A percentile compares a stretch with the other conserved stretches of the same genome.
Evolutionary conservation across 1,284 basidiomycete genomes (phyloP).

Genomic region (Cryptococcus sp.): DNA sequence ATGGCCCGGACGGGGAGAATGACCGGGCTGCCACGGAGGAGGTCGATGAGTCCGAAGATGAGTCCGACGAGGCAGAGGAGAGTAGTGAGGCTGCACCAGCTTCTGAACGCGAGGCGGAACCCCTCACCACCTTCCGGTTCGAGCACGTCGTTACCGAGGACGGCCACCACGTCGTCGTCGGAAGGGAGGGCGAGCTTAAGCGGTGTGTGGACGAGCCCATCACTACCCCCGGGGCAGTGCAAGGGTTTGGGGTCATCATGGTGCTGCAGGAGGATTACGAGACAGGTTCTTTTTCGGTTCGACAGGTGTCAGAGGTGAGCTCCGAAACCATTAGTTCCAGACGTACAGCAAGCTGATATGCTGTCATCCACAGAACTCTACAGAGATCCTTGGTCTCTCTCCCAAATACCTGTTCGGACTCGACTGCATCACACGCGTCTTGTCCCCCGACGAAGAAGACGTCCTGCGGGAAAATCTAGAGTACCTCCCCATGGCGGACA

Average conservation of each 20-base stretch:
- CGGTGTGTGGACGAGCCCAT: slow-evolving; percentile 87
- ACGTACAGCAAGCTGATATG: not conserved
- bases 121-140: slow-evolving; percentile 62
- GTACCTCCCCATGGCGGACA: slow-evolving; percentile 58
- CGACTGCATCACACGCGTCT: slow-evolving; percentile 69
- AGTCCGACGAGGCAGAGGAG: not conserved
- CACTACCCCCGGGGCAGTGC: slow-evolving; percentile 76
- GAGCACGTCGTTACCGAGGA: slow-evolving; percentile 65
- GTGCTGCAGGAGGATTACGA: slow-evolving; percentile 67
- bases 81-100: not conserved
- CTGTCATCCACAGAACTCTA: slow-evolving; percentile 58
- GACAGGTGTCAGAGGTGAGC: slow-evolving; percentile 77
- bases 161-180: slow-evolving; percentile 70
- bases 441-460: slow-evolving; percentile 68
- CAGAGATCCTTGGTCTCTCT: slow-evolving; percentile 67
- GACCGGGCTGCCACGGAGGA: slow-evolving; percentile 2
- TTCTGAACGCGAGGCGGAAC: slow-evolving; percentile 10
- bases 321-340: not conserved
- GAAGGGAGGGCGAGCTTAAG: slow-evolving; percentile 65
- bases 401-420: slow-evolving; percentile 74
- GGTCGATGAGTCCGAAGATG: slow-evolving; percentile 12
- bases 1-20: not conserved
- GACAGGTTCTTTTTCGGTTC: slow-evolving; percentile 60
- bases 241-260: slow-evolving; percentile 79
- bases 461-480: slow-evolving; percentile 74